phyloP scores from a whole-genome alignment of 352 stramenopile species.

The Phytophthora colocasiae region DNA sequence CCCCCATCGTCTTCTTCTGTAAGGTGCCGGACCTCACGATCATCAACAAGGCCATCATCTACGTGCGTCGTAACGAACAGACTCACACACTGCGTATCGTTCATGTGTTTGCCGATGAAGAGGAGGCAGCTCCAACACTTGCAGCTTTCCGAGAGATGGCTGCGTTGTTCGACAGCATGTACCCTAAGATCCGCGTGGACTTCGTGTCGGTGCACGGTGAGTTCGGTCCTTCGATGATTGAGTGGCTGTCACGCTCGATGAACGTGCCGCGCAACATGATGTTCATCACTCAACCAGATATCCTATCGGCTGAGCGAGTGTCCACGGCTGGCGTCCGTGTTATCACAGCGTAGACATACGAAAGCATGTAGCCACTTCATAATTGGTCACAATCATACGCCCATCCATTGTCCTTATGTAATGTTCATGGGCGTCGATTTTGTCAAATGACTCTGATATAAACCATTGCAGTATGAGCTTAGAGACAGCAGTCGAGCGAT shows the following conservation, averaged over 20 bases:
- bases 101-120: conserved; percentile 54
- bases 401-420: no score
- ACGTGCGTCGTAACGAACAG: conserved; percentile 94
- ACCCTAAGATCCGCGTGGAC: conserved; percentile 85
- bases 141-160: conserved; percentile 50
- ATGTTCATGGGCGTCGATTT: no score
- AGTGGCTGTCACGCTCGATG: conserved; percentile 76
- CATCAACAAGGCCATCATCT: conserved; percentile 96
- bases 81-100: conserved; percentile 91
- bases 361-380: neutral
- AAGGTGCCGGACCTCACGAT: conserved; percentile 92
- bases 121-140: conserved; percentile 14
- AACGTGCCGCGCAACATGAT: conserved; percentile 86
- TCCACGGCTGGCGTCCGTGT: conserved; percentile 73
- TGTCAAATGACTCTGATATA: no score
- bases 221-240: conserved; percentile 69
- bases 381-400: no score
- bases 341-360: conserved; percentile 11
- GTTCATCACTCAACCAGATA: conserved; percentile 90
- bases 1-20: conserved; percentile 93
- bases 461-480: conserved; percentile 17
- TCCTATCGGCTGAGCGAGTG: conserved; percentile 64
- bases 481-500: neutral
- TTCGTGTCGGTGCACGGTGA: conserved; percentile 67
- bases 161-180: conserved; percentile 81